These are phyloP conservation scores for Fusarium sp. DNA, from an alignment of 2,329 filamentous ascomycete species.

Conservation along the genomic window DNA sequence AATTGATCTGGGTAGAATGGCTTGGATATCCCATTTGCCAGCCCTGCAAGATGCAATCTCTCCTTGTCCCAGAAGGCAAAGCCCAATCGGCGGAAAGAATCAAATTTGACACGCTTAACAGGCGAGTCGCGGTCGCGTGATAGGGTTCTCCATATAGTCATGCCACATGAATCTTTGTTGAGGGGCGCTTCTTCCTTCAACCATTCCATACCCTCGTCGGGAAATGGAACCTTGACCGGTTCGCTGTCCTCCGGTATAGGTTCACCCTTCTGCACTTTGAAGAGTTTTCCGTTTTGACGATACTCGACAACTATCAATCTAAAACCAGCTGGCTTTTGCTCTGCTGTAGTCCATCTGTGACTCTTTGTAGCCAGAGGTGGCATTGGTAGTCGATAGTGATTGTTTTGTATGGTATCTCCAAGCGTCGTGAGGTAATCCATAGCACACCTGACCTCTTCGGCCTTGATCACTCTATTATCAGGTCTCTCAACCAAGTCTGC, in stretches of 20 bases:
- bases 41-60: not conserved
- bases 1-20: not conserved
- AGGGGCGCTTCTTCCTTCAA: accelerated
- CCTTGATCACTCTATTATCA: not conserved
- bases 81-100: not conserved
- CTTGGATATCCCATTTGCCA: not conserved
- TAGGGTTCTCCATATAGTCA: no score
- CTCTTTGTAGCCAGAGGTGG: accelerated
- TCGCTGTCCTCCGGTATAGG: no score
- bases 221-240: no score
- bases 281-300: no score
- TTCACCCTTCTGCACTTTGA: no score
- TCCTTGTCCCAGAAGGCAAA: not conserved
- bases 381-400: not conserved
- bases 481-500: not conserved
- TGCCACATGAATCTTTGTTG: no score
- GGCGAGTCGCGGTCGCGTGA: not conserved
- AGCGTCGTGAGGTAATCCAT: not conserved
- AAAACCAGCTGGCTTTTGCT: not conserved
- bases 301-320: no score
- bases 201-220: no score
- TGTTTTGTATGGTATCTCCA: not conserved
- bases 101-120: not conserved
- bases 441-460: not conserved
- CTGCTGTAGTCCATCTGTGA: not conserved